phyloP scores from a whole-genome alignment of 1,284 basidiomycete genomes.

The Macrocybe sp. region DNA sequence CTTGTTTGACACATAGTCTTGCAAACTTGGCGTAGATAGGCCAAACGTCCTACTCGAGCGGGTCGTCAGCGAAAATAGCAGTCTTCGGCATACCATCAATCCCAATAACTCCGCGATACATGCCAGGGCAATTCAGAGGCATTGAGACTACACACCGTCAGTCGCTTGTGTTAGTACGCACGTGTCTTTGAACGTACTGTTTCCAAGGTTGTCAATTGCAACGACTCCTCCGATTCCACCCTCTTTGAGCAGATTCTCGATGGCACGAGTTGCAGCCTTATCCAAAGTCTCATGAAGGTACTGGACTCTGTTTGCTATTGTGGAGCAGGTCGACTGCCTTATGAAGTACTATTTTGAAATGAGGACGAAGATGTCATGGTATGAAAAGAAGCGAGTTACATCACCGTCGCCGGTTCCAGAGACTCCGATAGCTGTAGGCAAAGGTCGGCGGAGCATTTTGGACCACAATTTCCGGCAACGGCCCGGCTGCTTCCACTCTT shows the following conservation, averaged over 20 bases:
- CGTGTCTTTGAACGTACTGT: constrained; percentile 36
- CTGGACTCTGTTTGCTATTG: constrained; percentile 63
- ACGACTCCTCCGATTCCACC: constrained; percentile 71
- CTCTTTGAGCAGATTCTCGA: constrained; percentile 49
- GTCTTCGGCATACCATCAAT: constrained; percentile 64
- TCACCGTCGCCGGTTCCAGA: constrained; percentile 84
- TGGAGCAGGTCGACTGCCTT: constrained; percentile 58
- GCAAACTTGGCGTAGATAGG: not conserved
- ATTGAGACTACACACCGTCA: constrained; percentile 45
- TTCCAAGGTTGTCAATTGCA: constrained; percentile 58
- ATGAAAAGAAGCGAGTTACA: constrained; percentile 34
- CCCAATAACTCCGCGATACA: constrained; percentile 75
- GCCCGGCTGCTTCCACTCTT: constrained; percentile 57
- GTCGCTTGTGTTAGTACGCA: too few relatives aligned
- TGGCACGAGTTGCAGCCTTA: constrained; percentile 47
- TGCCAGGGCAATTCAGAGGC: constrained; percentile 69
- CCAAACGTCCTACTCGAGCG: constrained; percentile 23
- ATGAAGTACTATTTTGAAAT: constrained; percentile 62
- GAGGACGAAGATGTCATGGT: constrained; percentile 4
- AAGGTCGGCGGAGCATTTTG: constrained; percentile 30
- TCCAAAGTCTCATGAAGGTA: constrained; percentile 52
- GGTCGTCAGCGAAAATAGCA: constrained; percentile 74
- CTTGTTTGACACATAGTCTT: too few relatives aligned
- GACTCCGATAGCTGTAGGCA: constrained; percentile 57
- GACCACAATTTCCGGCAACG: constrained; percentile 35